phyloP scores from a whole-genome alignment of 2,329 filamentous ascomycete genomes.

The Sporothrix variecibatus region DNA sequence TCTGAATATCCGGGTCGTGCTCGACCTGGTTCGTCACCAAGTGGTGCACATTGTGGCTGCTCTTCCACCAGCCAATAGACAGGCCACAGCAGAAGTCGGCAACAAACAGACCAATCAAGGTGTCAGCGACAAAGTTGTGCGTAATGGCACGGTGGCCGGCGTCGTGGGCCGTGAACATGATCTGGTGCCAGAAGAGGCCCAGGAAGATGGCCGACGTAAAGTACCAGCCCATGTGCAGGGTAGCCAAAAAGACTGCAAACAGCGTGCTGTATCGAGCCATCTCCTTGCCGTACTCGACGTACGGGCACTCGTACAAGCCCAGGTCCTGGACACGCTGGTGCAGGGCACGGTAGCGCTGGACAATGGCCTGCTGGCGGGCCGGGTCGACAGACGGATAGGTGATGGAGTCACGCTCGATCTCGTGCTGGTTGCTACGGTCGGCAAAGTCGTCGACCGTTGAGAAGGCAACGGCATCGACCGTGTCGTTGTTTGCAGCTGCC shows the following conservation, averaged over 20 bases:
- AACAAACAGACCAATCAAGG: conserved; percentile 62
- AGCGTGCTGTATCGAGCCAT: conserved; percentile 54
- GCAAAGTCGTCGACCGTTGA: conserved; percentile 34
- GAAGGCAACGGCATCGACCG: conserved; percentile 7
- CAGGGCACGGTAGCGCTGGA: conserved; percentile 56
- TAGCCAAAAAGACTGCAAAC: conserved; percentile 50
- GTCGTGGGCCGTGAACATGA: conserved; percentile 69
- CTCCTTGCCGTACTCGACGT: conserved; percentile 61
- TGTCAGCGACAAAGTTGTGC: conserved; percentile 58
- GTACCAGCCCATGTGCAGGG: conserved; percentile 56
- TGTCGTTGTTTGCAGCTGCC: background rate
- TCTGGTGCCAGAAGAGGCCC: conserved; percentile 68
- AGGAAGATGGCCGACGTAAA: conserved; percentile 58
- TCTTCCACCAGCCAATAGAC: conserved; percentile 70
- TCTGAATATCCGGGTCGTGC: conserved; percentile 63
- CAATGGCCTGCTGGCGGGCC: conserved; percentile 56
- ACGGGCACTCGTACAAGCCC: conserved; percentile 61
- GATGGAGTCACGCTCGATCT: conserved; percentile 40
- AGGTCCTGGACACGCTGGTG: conserved; percentile 56
- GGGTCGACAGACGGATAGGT: conserved; percentile 57
- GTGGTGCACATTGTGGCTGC: conserved; percentile 68
- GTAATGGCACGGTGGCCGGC: conserved; percentile 66
- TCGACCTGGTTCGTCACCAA: conserved; percentile 65
- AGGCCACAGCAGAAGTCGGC: conserved; percentile 67
- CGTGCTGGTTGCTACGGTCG: conserved; percentile 42